These are phyloP conservation scores for Suhomyces prunicola DNA, from an alignment of 805 yeast genomes.

Conservation along the genomic window DNA sequence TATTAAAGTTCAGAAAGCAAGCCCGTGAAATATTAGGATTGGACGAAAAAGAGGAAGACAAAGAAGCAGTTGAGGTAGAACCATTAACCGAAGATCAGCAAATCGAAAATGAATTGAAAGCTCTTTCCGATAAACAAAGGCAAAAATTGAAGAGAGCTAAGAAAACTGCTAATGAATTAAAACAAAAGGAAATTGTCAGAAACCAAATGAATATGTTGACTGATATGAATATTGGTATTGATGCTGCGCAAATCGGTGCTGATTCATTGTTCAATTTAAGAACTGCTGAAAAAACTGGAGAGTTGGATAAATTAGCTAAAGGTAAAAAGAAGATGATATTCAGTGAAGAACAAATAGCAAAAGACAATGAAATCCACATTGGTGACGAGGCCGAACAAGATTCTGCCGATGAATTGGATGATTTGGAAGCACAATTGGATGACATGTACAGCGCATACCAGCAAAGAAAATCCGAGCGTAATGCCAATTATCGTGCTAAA, in stretches of 20 bases:
- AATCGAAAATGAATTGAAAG: slow-evolving; percentile 80
- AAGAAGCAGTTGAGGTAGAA: slow-evolving; percentile 57
- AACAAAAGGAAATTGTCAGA: slow-evolving; percentile 83
- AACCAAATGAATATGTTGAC: slow-evolving; percentile 96
- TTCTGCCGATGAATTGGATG: slow-evolving; percentile 56
- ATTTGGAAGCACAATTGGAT: slow-evolving; percentile 78
- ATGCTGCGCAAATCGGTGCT: slow-evolving; percentile 78
- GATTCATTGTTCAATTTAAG: slow-evolving; percentile 80
- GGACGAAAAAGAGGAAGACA: slow-evolving; percentile 52
- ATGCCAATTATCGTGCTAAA: slow-evolving; percentile 67
- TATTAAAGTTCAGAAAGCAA: slow-evolving; percentile 84
- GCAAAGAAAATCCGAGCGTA: slow-evolving; percentile 61
- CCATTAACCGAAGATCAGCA: slow-evolving; percentile 82
- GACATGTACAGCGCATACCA: slow-evolving; percentile 75
- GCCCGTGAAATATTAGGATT: slow-evolving; percentile 77
- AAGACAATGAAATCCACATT: slow-evolving; percentile 56
- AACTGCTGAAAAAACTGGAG: slow-evolving; percentile 85
- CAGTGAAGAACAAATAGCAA: slow-evolving; percentile 49
- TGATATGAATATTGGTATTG: slow-evolving; percentile 89
- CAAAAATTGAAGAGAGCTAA: slow-evolving; percentile 73
- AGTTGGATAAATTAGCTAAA: slow-evolving; percentile 63
- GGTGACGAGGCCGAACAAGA: slow-evolving; percentile 33
- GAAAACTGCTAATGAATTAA: slow-evolving; percentile 74
- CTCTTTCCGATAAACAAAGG: slow-evolving; percentile 67
- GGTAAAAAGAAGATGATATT: slow-evolving; percentile 73